Evolutionary conservation across 352 stramenopile genomes (phyloP), one percentile per base, ranked within the genome.

Genomic region (Blastocystis sp.): DNA sequence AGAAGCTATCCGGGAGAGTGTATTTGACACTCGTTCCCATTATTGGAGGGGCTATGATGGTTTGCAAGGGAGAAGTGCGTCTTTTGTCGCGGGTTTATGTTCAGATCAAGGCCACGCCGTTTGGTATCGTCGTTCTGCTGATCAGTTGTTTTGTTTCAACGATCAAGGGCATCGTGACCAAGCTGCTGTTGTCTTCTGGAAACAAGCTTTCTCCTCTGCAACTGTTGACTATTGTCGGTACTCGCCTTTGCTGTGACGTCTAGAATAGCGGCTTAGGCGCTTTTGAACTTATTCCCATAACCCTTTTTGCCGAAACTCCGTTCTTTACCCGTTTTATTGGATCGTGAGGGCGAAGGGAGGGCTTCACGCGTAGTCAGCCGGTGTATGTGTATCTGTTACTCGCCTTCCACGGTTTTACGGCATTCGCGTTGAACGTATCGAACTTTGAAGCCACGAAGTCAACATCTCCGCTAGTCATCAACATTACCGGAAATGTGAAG

Each of bases 401-500:
- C 33, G 9, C 79, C 3, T 67, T 89, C 60, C 24, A 89, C 60
- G 79, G 79, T 37, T 89, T 89, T 33, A 80, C 41, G 10, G 79
- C 79, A 2, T 89, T 89, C 37, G 37, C 59, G 24, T 26, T 89
- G 31, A 89, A 89, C 26, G 55, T 89, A 2, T 89, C 79, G 9
- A 89, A 89, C 50, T 89, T 89, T 4, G 79, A 89, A 31, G 79
- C 79, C 19, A 89, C 79, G 9, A 74, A 71, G 60, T 77, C 67
- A 3, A 89, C 79, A 10, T 67, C 63, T 37, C 79, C 79, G 1
- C 63, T 89, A 0, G 63, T 80, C 4, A 89, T 89, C 51, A 89
- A 77, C 60, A 80, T 89, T 62, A 61, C 63, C n/a, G 79, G 79
- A 26, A 89, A 89, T 79, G 60, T 89, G 21, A 89, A 89, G 50